Evolutionary conservation across 768 basidiomycete genomes (phyloP), one percentile per base, ranked within the genome.

Genomic region (Holtermanniella nyarrowii): DNA sequence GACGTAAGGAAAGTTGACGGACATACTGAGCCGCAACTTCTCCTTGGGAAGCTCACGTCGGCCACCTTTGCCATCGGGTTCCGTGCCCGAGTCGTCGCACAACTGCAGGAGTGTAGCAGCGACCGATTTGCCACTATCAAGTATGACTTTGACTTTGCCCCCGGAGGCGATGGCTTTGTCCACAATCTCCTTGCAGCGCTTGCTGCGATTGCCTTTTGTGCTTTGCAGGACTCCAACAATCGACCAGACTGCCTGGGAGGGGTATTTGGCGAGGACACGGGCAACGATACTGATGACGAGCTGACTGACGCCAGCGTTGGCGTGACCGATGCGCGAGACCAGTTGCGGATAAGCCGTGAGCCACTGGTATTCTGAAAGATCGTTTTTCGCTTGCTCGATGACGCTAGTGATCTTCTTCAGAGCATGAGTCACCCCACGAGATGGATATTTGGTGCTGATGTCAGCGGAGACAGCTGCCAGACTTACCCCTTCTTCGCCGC

Each of bases 281-380:
- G 75, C 70, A 49, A 97, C 88, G 26, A 97, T 77, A 44, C 67
- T 72, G 2, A 78, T 75, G 20, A 99, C 73, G 2, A 81, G 70
- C 0, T 66, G 70, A 63, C 79, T 83, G 2, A 88, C 83, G 1
- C 75, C 75, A 11, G 70, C 57, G 60, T 86, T 83, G 3, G 69
- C 72, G 58, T 95, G 87, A 12, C 84, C 85, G 26, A 99, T 83
- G 5, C 95, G 81, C 13, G 93, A 97, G 13, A 91, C 88, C 48
- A 97, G 87, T 75, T 97, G 95, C 2, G 91, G 90, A 57, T 96
- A 91, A 1, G 89, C 91, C 0, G 86, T 90, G 59, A 82, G 85
- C 89, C 93, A 97, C 90, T 97, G 91, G 73, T 86, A 96, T 0
- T 77, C 76, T 0, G 91, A 85, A 1, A 86, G 75, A 1, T 76